phyloP scores from a whole-genome alignment of 2,329 filamentous ascomycete genomes.

The Ramichloridium luteum region DNA sequence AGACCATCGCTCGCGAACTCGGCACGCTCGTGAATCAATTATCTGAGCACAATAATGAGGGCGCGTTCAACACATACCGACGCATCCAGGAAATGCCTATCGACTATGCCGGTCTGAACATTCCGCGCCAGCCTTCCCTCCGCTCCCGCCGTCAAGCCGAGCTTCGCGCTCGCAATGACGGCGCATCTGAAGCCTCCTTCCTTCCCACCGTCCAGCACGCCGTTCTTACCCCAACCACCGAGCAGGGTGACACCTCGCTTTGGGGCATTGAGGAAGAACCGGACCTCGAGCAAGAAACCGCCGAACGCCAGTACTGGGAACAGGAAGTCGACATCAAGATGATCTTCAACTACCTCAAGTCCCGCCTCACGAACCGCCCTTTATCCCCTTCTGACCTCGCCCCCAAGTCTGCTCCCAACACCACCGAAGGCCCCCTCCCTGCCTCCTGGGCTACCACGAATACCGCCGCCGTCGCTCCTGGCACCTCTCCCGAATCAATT shows the following conservation, averaged over 20 bases:
- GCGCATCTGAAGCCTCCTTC: slow-evolving; percentile 19
- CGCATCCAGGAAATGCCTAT: slow-evolving; percentile 42
- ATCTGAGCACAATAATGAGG: slow-evolving; percentile 63
- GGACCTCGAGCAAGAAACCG: slow-evolving; percentile 19
- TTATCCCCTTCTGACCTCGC: slow-evolving; percentile 20
- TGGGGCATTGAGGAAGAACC: slow-evolving; percentile 57
- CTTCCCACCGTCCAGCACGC: slow-evolving; percentile 21
- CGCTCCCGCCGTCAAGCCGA: slow-evolving; percentile 15
- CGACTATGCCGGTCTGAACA: slow-evolving; percentile 60
- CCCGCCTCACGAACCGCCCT: slow-evolving; percentile 48
- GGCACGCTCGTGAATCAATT: slow-evolving; percentile 73
- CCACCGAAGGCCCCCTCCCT: slow-evolving; percentile 18
- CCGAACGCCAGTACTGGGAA: slow-evolving; percentile 75
- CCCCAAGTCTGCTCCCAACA: slow-evolving; percentile 8
- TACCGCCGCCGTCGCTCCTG: slow-evolving; percentile 28
- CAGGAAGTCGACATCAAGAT: slow-evolving; percentile 80
- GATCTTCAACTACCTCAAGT: slow-evolving; percentile 76
- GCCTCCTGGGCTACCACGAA: slow-evolving; percentile 23
- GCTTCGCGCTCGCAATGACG: slow-evolving; percentile 8
- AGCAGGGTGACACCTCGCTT: slow-evolving; percentile 39
- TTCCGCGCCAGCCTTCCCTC: slow-evolving; percentile 13
- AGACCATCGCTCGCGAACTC: slow-evolving; percentile 76
- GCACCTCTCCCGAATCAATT: slow-evolving; percentile 46
- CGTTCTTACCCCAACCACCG: slow-evolving; percentile 18
- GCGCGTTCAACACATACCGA: slow-evolving; percentile 70